phyloP scores from a whole-genome alignment of 2,329 filamentous ascomycete genomes.

The Aureobasidium pullulans region DNA sequence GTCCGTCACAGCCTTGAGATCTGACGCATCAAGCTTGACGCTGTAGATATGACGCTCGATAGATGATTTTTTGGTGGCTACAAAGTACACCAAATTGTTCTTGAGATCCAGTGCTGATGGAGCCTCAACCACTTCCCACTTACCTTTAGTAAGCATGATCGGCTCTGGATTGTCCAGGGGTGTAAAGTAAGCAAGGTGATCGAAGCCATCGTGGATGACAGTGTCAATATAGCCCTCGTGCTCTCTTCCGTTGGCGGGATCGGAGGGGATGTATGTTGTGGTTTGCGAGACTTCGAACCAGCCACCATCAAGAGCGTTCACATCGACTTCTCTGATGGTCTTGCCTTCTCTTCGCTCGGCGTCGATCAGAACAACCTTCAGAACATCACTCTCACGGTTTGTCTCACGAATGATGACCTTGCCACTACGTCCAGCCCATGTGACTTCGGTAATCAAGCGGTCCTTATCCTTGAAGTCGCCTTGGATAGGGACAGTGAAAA shows the following conservation, averaged over 20 bases:
- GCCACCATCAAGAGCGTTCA: constrained; percentile 80
- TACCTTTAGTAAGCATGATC: constrained; percentile 74
- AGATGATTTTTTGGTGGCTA: constrained; percentile 76
- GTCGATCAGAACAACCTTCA: constrained; percentile 82
- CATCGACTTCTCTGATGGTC: constrained; percentile 70
- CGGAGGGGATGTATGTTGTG: constrained; percentile 78
- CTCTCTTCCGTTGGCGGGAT: constrained; percentile 59
- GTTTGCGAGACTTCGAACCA: constrained; percentile 94
- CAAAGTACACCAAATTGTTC: constrained; percentile 85
- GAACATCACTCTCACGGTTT: constrained; percentile 86
- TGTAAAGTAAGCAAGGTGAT: constrained; percentile 89
- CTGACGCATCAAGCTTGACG: constrained; percentile 71
- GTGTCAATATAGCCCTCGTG: constrained; percentile 92
- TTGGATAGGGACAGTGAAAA: constrained; percentile 70
- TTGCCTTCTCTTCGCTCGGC: constrained; percentile 65
- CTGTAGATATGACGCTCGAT: constrained; percentile 89
- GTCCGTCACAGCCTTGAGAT: constrained; percentile 66
- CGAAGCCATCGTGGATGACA: constrained; percentile 74
- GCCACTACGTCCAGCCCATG: constrained; percentile 70
- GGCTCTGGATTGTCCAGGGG: constrained; percentile 79
- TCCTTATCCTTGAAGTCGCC: constrained; percentile 74
- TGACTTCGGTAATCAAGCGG: constrained; percentile 82
- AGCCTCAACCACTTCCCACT: constrained; percentile 86
- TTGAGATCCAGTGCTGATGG: constrained; percentile 78
- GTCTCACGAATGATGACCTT: constrained; percentile 86